Conservation (phyloP, 208 protist species). For the Trypanosoma scelopori region DNA sequence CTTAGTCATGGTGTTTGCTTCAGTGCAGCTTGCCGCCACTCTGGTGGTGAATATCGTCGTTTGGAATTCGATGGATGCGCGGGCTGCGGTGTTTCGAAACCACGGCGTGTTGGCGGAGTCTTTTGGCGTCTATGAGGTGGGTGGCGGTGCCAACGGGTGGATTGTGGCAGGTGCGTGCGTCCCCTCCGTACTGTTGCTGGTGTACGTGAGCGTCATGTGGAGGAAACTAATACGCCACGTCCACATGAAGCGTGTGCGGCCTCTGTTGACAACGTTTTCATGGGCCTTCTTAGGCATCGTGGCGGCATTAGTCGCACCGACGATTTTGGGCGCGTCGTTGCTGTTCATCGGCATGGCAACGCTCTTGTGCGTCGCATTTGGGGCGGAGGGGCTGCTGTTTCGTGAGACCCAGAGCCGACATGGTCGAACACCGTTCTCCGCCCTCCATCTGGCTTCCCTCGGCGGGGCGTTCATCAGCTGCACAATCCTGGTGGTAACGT, state of each 20-base stretch:
- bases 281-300: constrained; percentile 20
- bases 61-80: not conserved
- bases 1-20: constrained; percentile 8
- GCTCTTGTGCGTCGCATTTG: constrained; percentile 5
- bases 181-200: constrained; percentile 20
- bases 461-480: constrained; percentile 6
- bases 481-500: constrained; percentile 15
- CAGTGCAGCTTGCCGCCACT: constrained; percentile 18
- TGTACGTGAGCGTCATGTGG: constrained; percentile 21
- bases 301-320: constrained; percentile 16
- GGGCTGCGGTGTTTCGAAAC: constrained; percentile 19
- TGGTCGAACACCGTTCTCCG: not conserved
- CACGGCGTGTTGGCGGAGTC: constrained; percentile 7
- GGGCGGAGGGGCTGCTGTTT: constrained; percentile 6
- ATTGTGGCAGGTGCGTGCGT: constrained; percentile 14
- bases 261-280: constrained; percentile 11
- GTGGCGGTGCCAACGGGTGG: constrained; percentile 1
- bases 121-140: constrained; percentile 27
- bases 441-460: constrained; percentile 1
- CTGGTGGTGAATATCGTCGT: constrained; percentile 27
- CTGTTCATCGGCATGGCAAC: constrained; percentile 24
- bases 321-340: constrained; percentile 9
- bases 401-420: not conserved
- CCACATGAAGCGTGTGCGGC: constrained; percentile 4
- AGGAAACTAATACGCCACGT: constrained; percentile 14